A percentile compares a stretch with the other conserved stretches of the same genome.
Conservation (phyloP, 768 basidiomycete genomes). For the Kockovaella imperatae region DNA sequence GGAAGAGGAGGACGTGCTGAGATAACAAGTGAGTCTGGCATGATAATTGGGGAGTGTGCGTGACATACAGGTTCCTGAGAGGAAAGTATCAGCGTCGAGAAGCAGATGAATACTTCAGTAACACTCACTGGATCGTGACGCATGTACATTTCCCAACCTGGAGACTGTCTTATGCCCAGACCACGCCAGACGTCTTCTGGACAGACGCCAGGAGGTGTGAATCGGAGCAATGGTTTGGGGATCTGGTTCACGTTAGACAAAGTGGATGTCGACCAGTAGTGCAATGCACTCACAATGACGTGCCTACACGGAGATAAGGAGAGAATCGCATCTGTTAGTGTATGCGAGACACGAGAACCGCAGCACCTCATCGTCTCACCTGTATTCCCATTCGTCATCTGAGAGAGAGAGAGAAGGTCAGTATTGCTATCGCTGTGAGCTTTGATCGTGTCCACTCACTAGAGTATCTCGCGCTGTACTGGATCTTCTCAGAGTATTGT, state of each 20-base stretch:
- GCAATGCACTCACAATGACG: constrained; percentile 27
- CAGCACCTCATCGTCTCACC: constrained; percentile 19
- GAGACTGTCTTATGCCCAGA: constrained; percentile 35
- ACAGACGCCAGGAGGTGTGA: constrained; percentile 30
- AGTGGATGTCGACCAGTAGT: not conserved
- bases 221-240: constrained; percentile 27
- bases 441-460: constrained; percentile 17
- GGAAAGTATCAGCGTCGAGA: constrained; percentile 2
- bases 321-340: too few relatives aligned
- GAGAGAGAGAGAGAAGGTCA: not conserved
- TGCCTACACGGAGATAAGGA: constrained; percentile 22
- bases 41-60: not conserved
- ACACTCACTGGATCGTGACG: constrained; percentile 38
- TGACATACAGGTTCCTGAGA: constrained; percentile 31
- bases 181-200: constrained; percentile 34
- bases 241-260: constrained; percentile 13
- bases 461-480: constrained; percentile 31
- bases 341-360: not conserved
- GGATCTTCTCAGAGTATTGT: constrained; percentile 33
- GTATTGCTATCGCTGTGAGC: too few relatives aligned
- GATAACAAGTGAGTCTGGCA: constrained; percentile 34
- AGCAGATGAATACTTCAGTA: not conserved
- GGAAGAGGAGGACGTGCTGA: constrained; percentile 88
- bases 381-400: constrained; percentile 38
- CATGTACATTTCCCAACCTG: constrained; percentile 43